Conservation (phyloP, 148 eudicot genomes). For the Diospyros lotus region DNA sequence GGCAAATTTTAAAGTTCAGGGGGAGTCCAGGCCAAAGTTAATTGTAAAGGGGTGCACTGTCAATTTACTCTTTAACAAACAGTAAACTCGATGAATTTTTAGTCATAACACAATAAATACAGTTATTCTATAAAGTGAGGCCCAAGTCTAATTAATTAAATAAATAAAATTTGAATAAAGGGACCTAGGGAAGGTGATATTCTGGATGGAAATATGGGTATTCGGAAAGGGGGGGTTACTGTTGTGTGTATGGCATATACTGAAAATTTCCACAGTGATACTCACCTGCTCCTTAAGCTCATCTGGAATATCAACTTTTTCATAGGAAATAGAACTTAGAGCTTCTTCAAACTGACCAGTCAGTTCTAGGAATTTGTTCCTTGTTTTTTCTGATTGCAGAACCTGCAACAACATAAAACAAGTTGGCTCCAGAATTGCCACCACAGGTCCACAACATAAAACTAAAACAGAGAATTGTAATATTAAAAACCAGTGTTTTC, state of each 20-base stretch:
- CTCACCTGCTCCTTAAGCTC: constrained; percentile 14
- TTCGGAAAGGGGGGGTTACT: neutral
- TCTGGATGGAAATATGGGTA: neutral
- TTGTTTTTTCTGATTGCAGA: constrained; percentile 7
- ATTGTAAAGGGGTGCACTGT: too few relatives aligned
- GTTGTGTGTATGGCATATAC: too few relatives aligned
- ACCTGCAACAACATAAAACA: constrained; percentile 4
- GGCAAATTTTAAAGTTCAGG: too few relatives aligned
- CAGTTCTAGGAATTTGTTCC: constrained; percentile 5
- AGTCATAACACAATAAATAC: too few relatives aligned
- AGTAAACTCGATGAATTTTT: too few relatives aligned
- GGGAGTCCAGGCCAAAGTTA: too few relatives aligned
- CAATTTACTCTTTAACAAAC: too few relatives aligned
- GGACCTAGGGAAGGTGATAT: neutral
- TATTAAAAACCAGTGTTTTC: neutral
- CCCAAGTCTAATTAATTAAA: neutral
- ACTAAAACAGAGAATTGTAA: neutral
- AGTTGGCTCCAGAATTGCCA: constrained; percentile 9
- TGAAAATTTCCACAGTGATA: neutral
- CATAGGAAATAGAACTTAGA: neutral
- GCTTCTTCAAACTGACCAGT: constrained; percentile 12
- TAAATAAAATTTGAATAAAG: too few relatives aligned
- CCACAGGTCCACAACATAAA: neutral
- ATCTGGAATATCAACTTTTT: constrained; percentile 12
- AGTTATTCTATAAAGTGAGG: neutral